These are phyloP conservation scores for Corylus americana DNA, from an alignment of 306 rosid species.

Conservation along the genomic window DNA sequence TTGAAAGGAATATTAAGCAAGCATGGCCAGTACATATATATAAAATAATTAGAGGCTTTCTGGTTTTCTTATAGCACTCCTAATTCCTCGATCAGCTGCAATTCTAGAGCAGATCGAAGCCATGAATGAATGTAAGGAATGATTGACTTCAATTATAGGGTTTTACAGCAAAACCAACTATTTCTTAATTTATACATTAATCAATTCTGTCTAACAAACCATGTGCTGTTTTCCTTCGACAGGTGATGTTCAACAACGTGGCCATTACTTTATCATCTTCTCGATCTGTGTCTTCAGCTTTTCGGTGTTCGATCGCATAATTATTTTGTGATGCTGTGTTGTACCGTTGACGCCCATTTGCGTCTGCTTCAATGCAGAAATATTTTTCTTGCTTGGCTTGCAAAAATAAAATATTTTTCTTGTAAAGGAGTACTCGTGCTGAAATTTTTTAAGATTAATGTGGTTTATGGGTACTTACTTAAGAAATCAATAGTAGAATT, in stretches of 20 bases:
- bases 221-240: slow-evolving; percentile 20
- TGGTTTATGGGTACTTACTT: neutral
- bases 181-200: neutral
- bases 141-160: slow-evolving; percentile 12
- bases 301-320: neutral
- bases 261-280: neutral
- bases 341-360: too few species aligned
- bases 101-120: neutral
- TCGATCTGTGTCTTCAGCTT: neutral
- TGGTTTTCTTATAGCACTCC: neutral
- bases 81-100: neutral
- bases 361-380: too few species aligned
- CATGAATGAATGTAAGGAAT: slow-evolving; percentile 23
- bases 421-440: neutral
- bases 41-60: neutral
- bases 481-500: too few species aligned
- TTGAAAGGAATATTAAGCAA: slow-evolving; percentile 16
- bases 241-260: neutral
- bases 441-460: too few species aligned
- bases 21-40: neutral
- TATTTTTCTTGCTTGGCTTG: neutral
- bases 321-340: too few species aligned
- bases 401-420: too few species aligned
- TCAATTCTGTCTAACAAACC: slow-evolving; percentile 19
- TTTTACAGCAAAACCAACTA: neutral